Percentiles rank a stretch among this genome's conserved stretches.
Evolutionary conservation across 306 rosid genomes (phyloP).

Genomic region (Acacia crassicarpa): DNA sequence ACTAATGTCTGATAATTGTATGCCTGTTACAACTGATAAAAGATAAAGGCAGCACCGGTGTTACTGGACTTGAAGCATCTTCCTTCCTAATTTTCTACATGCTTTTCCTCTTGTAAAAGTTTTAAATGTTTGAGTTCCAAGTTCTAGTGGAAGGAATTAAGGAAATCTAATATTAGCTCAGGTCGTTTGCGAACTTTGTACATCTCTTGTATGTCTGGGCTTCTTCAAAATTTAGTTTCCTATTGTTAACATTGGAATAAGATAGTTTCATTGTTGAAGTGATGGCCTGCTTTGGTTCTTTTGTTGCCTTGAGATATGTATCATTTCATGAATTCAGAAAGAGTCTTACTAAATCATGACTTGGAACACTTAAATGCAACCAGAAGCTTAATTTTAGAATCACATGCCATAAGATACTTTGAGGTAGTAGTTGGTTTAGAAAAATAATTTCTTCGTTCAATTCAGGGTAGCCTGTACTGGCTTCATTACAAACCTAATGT

Average conservation of each 20-base stretch:
- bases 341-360: neutral
- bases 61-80: neutral
- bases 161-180: neutral
- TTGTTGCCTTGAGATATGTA: neutral
- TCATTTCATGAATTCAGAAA: neutral
- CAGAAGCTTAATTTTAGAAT: neutral
- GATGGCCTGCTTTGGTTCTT: constrained; percentile 8
- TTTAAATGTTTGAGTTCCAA: constrained; percentile 4
- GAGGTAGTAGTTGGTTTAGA: neutral
- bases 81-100: neutral
- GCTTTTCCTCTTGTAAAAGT: constrained; percentile 2
- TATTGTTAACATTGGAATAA: constrained; percentile 22
- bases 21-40: neutral
- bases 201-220: neutral
- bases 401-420: constrained; percentile 3
- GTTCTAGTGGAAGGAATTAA: neutral
- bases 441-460: neutral
- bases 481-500: constrained; percentile 5
- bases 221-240: constrained; percentile 3
- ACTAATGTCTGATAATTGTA: constrained; percentile 13
- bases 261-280: neutral
- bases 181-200: neutral
- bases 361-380: neutral
- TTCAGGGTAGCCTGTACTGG: neutral
- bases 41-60: constrained; percentile 1